Conservation (phyloP, 345 rosid genomes). For the Punica granatum region DNA sequence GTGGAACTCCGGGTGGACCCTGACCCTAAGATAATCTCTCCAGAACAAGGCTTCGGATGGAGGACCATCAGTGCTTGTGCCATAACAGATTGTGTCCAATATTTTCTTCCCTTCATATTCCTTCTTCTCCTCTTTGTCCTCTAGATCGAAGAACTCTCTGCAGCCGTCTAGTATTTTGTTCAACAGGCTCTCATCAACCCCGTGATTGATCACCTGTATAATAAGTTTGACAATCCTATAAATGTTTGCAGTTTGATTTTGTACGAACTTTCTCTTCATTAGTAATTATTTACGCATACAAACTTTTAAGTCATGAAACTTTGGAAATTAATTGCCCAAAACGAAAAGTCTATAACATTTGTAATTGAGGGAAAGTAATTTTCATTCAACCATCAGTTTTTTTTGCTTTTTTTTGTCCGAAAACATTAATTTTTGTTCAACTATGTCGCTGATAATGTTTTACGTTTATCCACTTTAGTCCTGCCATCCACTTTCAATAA, state of each 20-base stretch:
- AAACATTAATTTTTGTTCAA: too few relatives aligned
- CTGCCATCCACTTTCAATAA: too few relatives aligned
- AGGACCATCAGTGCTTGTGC: constrained; percentile 38
- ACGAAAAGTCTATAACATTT: too few relatives aligned
- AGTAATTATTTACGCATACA: background rate
- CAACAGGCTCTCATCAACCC: constrained; percentile 25
- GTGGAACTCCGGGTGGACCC: constrained; percentile 34
- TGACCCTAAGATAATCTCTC: constrained; percentile 43
- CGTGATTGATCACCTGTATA: constrained; percentile 43
- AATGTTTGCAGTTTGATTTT: background rate
- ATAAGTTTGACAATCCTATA: background rate
- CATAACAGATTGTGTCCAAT: constrained; percentile 40
- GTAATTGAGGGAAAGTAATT: too few relatives aligned
- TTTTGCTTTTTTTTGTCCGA: too few relatives aligned
- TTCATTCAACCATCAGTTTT: too few relatives aligned
- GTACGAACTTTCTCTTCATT: background rate
- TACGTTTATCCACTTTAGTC: too few relatives aligned
- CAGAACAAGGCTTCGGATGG: constrained; percentile 31
- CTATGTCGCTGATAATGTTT: too few relatives aligned
- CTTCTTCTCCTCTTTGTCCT: constrained; percentile 47
- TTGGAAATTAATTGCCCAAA: too few relatives aligned
- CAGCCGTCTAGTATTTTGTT: constrained; percentile 20
- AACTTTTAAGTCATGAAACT: too few relatives aligned
- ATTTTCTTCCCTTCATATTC: too few relatives aligned
- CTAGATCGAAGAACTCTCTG: constrained; percentile 29